phyloP scores from a whole-genome alignment of 139 green algal species.

The Chlorella sp. region DNA sequence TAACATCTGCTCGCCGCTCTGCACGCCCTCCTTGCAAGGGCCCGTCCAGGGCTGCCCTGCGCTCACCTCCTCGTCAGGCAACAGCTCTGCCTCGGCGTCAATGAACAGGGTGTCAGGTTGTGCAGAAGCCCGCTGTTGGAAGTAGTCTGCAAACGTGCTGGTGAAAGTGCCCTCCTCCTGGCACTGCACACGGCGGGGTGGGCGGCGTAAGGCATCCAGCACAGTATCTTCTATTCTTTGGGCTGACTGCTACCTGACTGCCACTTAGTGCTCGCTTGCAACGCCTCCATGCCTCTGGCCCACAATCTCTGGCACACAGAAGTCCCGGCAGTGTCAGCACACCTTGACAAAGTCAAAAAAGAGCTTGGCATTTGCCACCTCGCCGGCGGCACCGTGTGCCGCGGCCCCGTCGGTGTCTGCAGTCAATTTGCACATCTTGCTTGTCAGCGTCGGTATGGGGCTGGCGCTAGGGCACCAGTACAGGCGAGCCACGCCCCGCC shows the following conservation, averaged over 20 bases:
- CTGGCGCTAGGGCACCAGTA: too few relatives aligned
- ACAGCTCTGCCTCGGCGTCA: not conserved
- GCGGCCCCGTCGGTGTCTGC: slow-evolving; percentile 1
- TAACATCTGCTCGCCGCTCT: too few relatives aligned
- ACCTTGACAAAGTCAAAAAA: slow-evolving; percentile 59
- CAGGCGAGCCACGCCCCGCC: too few relatives aligned
- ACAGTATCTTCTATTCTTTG: too few relatives aligned
- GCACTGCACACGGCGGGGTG: not conserved
- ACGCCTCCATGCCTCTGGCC: not conserved
- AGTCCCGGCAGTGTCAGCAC: not conserved
- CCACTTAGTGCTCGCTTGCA: not conserved
- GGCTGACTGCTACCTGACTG: not conserved
- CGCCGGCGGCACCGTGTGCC: not conserved
- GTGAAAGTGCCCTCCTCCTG: slow-evolving; percentile 60
- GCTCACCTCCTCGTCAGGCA: slow-evolving; percentile 3
- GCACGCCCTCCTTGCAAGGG: too few relatives aligned
- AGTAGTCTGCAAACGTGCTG: slow-evolving; percentile 63
- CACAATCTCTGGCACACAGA: not conserved
- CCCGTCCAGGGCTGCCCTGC: not conserved
- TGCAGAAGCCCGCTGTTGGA: slow-evolving; percentile 18
- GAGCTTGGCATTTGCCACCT: slow-evolving; percentile 51
- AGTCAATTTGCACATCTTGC: too few relatives aligned
- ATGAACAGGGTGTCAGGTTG: slow-evolving; percentile 1
- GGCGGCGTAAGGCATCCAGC: not conserved
- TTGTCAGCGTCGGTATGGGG: too few relatives aligned